Evolutionary conservation across 129 eudicot species (phyloP).

Genomic region (Artemisia argyi): DNA sequence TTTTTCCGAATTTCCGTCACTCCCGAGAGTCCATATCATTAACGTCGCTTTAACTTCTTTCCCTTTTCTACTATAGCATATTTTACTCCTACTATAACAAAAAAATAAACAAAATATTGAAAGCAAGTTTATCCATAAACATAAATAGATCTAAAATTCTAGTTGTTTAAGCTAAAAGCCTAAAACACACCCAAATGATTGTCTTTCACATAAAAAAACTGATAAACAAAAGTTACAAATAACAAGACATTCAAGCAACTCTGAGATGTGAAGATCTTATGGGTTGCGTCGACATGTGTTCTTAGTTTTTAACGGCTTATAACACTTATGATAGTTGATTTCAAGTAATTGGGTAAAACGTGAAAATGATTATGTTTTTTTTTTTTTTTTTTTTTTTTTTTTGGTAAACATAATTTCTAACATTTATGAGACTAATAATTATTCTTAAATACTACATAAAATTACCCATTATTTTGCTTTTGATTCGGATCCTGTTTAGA

Average conservation of each 20-base stretch:
- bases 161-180: background rate
- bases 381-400: too few species aligned
- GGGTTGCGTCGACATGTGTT: too few species aligned
- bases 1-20: too few species aligned
- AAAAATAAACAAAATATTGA: background rate
- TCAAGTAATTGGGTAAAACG: too few species aligned
- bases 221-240: background rate
- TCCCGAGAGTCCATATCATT: background rate
- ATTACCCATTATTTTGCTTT: too few species aligned
- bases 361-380: too few species aligned
- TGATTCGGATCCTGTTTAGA: too few species aligned
- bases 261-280: background rate
- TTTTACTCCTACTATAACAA: slow-evolving; percentile 5
- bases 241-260: slow-evolving; percentile 13
- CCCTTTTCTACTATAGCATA: slow-evolving; percentile 19
- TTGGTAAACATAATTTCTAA: too few species aligned
- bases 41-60: slow-evolving; percentile 2
- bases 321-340: too few species aligned
- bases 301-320: too few species aligned
- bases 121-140: slow-evolving; percentile 6
- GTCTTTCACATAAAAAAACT: background rate
- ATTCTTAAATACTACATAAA: too few species aligned
- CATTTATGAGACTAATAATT: too few species aligned
- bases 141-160: background rate
- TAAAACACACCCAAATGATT: background rate